Base-by-base conservation (phyloP, 1,139 yeast species). In the Yamadazyma oceani region DNA sequence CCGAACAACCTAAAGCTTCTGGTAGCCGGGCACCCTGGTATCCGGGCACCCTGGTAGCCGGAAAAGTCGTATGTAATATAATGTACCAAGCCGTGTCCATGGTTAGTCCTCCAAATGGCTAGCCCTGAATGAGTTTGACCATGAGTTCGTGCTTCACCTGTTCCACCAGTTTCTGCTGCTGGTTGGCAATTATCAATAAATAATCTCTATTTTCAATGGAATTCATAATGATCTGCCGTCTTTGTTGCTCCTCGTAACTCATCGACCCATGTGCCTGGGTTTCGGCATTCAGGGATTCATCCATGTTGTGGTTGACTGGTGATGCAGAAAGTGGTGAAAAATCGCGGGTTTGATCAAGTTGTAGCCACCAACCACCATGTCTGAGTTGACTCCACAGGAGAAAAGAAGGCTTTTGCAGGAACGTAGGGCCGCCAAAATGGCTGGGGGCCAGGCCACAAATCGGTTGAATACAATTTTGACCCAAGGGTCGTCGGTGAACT, bases 341-440 rank as follows among this genome's bases (percentile, higher is more conserved):
- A 10, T 14, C 14, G 30, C 30, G 30, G 21, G 8, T n/a, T n/a
- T n/a, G n/a, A n/a, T n/a, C 8, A 11, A 5, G 11, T 6, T 27
- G 11, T 22, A 34, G 35, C 5, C 5, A 15, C 14, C 29, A 21
- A 8, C 16, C 17, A 42, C 10, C n/a, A 60, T 62, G 60, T 46
- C 64, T 15, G 35, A 19, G 10, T 31, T 75, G 36, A 57, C 75
- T 22, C 84, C 81, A 4, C 83, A 80, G 31, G 90, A 84, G 51
- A 82, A 78, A 61, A 75, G 82, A 50, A 66, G 69, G 40, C 51
- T 80, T 21, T 61, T 83, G 27, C 71, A 89, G 43, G 89, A 84
- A 53, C 73, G 88, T 54, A 70, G 90, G 49, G 83, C 80, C 36
- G 84, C 85, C 47, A 83, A 82, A 57, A 73, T 84, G 69, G 67